phyloP scores from a whole-genome alignment of 1,139 yeast genomes.

The Candida sp. region DNA sequence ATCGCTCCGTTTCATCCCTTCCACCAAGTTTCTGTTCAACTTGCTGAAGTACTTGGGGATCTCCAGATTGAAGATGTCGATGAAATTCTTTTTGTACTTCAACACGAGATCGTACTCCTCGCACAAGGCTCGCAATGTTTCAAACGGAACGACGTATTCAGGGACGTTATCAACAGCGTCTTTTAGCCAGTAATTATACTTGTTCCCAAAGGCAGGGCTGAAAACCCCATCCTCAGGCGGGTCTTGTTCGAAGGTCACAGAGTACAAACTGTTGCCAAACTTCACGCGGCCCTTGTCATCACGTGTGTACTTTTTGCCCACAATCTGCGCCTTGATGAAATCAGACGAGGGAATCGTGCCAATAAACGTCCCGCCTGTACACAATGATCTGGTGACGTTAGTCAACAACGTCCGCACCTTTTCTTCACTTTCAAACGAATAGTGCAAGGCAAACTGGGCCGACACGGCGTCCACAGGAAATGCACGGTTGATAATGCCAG shows the following conservation, averaged over 20 bases:
- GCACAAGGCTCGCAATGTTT: constrained; percentile 78
- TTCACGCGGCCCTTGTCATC: constrained; percentile 45
- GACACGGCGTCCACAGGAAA: constrained; percentile 91
- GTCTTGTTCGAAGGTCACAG: constrained; percentile 74
- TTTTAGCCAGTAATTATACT: constrained; percentile 77
- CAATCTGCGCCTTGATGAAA: constrained; percentile 69
- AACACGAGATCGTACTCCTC: constrained; percentile 82
- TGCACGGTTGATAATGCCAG: constrained; percentile 57
- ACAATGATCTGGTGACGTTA: constrained; percentile 77
- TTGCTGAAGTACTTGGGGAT: constrained; percentile 66
- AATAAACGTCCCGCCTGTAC: constrained; percentile 83
- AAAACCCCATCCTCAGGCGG: constrained; percentile 79
- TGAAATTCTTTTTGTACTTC: constrained; percentile 75
- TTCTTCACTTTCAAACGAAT: constrained; percentile 88
- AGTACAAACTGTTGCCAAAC: constrained; percentile 88
- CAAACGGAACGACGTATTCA: constrained; percentile 97
- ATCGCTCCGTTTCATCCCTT: constrained; percentile 73
- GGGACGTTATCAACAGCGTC: constrained; percentile 98
- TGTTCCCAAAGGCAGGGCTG: constrained; percentile 81
- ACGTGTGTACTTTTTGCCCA: constrained; percentile 41
- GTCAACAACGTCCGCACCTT: constrained; percentile 74
- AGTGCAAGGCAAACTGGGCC: constrained; percentile 91
- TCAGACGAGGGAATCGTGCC: constrained; percentile 97
- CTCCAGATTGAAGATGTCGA: constrained; percentile 82
- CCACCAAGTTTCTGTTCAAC: constrained; percentile 66